These are phyloP conservation scores for Beauveria scarabaeidicola DNA, from an alignment of 2,329 filamentous ascomycete genomes.

Conservation along the genomic window DNA sequence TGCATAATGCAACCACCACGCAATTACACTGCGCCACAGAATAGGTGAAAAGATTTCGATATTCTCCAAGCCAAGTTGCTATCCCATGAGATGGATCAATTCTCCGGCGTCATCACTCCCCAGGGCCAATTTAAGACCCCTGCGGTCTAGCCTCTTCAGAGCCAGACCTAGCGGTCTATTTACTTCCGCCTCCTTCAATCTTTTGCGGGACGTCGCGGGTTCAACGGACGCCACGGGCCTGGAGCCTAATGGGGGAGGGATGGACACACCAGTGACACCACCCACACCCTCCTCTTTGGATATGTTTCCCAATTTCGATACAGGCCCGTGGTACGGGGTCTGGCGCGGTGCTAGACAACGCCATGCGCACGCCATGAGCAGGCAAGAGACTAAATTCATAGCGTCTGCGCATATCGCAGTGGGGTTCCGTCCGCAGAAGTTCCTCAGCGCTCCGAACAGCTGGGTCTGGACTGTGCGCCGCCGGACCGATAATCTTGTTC, in stretches of 20 bases:
- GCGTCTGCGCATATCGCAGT: neutral
- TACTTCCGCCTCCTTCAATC: neutral
- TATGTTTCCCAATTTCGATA: conserved; percentile 8
- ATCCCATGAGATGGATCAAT: neutral
- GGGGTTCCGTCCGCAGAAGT: neutral
- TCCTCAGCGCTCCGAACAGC: neutral
- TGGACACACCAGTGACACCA: neutral
- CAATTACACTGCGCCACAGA: neutral
- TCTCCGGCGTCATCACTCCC: neutral
- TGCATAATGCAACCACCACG: neutral
- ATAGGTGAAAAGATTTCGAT: neutral
- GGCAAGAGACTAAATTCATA: neutral
- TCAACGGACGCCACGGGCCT: neutral
- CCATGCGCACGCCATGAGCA: conserved; percentile 1
- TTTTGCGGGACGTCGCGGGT: conserved; percentile 1
- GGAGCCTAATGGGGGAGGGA: neutral
- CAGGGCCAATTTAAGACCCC: neutral
- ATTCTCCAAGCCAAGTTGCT: neutral
- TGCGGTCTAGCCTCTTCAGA: neutral
- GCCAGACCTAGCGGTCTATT: neutral
- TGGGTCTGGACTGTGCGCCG: neutral
- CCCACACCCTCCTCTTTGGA: neutral
- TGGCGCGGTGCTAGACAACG: neutral
- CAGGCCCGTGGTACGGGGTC: conserved; percentile 7
- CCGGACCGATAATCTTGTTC: neutral